Evolutionary conservation across 2,329 filamentous ascomycete species (phyloP).

Genomic region (Podosphaera xanthii): DNA sequence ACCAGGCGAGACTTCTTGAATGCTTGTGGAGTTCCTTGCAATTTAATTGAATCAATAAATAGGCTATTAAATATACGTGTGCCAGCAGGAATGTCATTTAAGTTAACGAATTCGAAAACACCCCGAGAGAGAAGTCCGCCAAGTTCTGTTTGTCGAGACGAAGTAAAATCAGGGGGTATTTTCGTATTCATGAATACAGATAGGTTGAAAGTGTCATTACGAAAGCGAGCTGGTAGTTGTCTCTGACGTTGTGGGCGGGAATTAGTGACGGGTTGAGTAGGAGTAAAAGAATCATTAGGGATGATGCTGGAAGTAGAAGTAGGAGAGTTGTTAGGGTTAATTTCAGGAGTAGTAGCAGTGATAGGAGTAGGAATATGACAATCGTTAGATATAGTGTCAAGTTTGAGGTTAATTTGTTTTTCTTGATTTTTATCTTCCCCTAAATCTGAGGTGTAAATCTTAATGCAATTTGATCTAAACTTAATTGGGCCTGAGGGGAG

Average conservation of each 20-base stretch:
- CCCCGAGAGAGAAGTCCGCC: background rate
- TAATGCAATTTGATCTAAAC: background rate
- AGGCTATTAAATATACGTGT: background rate
- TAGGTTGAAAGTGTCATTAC: background rate
- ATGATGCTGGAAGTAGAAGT: no score
- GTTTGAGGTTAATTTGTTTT: background rate
- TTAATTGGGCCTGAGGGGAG: background rate
- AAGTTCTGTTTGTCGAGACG: background rate
- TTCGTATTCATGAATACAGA: background rate
- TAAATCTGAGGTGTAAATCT: background rate
- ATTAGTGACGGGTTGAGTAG: no score
- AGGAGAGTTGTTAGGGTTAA: no score
- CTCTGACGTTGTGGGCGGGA: background rate
- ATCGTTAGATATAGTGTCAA: no score
- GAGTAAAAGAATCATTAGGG: no score
- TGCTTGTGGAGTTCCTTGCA: background rate
- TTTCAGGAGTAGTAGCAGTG: no score
- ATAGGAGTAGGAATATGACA: no score
- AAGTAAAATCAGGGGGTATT: background rate
- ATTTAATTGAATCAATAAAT: background rate
- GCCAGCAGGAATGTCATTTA: background rate
- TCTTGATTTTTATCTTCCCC: background rate
- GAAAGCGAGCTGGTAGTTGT: background rate
- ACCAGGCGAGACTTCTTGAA: background rate
- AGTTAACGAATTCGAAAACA: background rate